Evolutionary conservation across 257 asterid genomes (phyloP).

Genomic region (Solanum medicagineum): DNA sequence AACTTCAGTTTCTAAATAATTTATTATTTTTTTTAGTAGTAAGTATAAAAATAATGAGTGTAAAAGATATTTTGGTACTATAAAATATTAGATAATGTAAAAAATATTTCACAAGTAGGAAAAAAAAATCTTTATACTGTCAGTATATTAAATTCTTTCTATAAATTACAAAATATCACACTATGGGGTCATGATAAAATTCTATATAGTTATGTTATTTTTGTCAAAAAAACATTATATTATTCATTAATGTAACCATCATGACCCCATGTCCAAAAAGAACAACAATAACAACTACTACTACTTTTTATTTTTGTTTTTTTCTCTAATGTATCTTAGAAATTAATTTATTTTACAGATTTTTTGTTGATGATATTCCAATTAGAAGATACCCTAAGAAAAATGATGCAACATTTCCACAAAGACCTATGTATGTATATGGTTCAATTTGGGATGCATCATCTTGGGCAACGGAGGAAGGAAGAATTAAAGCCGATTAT

Average conservation of each 20-base stretch:
- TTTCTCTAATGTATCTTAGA: not conserved
- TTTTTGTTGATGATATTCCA: conserved; percentile 79
- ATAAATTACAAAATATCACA: not conserved
- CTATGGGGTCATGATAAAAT: not conserved
- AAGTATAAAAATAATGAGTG: not conserved
- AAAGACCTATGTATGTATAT: conserved; percentile 59
- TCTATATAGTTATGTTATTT: not conserved
- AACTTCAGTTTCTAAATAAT: no score
- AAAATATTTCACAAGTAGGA: no score
- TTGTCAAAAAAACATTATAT: not conserved
- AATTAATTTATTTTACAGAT: conserved; percentile 24
- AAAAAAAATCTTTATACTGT: no score
- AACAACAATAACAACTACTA: not conserved
- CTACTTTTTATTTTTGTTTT: not conserved
- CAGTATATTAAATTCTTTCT: not conserved
- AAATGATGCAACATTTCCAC: conserved; percentile 64
- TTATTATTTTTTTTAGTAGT: no score
- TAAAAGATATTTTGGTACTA: not conserved
- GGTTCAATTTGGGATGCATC: conserved; percentile 96
- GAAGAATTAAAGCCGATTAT: conserved; percentile 63
- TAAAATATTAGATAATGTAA: not conserved
- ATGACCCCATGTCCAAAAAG: not conserved
- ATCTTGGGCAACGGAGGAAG: conserved; percentile 87
- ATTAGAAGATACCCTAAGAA: conserved; percentile 62
- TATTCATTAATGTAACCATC: not conserved